Base-by-base conservation (phyloP, 495 filamentous ascomycete genomes). In the Letharia columbiana region DNA sequence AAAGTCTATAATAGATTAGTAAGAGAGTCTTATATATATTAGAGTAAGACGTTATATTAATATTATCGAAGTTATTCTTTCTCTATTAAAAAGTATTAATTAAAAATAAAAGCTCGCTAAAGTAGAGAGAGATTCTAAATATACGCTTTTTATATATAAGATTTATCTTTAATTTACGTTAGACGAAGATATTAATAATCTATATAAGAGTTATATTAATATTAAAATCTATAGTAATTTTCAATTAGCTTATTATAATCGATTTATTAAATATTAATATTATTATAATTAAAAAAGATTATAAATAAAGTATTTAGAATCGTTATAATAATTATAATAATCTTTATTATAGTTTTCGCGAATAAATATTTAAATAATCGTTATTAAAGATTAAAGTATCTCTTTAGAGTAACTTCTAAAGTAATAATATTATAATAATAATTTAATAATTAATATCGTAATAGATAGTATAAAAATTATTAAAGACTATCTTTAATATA, bases 201-300 rank as follows among this genome's bases (percentile, higher is more conserved):
- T 63, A 20, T 15, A 35, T 28, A 28, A 28, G 23, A 28, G 23
- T 28, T 28, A 28, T 28, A 28, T 28, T 28, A 28, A 0, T 28
- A 28, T 28, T 28, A 28, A 28, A 28, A 28, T 28, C 23, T 28
- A 28, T 28, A 28, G 1, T 28, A 1, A 28, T 5, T 37, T 39
- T 10, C 3, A 56, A 11, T 20, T 17, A 40, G 44, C 47, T 45
- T 52, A 63, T 18, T 35, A 39, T 20, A 63, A 23, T 63, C 42
- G 44, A 17, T 23, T 23, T 35, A 9, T 18, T 47, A 17, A 17
- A 56, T 3, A 9, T n/a, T 17, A 15, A 39, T 13, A 52, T 45
- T 3, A n/a, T 67, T 67, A 23, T 67, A 63, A 18, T 67, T 67
- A 2, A 33, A 54, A n/a, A 63, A 67, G 15, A 67, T 57, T 9